Evolutionary conservation across 1,139 yeast genomes (phyloP), one percentile per base, ranked within the genome.

Genomic region (Blastobotrys persicus): DNA sequence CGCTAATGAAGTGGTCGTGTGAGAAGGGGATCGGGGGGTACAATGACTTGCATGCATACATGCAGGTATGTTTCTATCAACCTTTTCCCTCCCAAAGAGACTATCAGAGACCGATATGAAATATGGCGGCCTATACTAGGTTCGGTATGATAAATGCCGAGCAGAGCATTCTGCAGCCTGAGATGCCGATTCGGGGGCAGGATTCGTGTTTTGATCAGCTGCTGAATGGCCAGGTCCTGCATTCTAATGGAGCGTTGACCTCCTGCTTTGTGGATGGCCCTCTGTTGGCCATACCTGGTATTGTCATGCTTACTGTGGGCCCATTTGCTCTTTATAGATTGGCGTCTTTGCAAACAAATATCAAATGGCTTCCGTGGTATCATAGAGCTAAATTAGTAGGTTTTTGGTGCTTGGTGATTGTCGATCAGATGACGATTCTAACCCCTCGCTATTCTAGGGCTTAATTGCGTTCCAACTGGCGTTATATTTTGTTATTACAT

Each of bases 251-350:
- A 23, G 95, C 88, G 59, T 76, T 88, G 50, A 81, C 94, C 1
- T 85, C 88, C 1, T 89, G 96, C 60, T 81, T 88, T 61, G 72
- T 84, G 20, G 88, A 85, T 59, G 95, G 92, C 37, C 70, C 77
- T 0, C 59, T 87, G 4, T 71, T 79, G 52, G 76, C 81, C 20
- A 44, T 72, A 1, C 66, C 81, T 1, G 78, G 85, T 1, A 18
- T 76, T 14, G 67, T 79, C 35, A 73, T 85, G 70, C 60, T 87
- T 2, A 31, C 78, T 0, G 68, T 75, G 43, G 92, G 92, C 0
- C 37, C 65, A 1, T 61, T 66, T 49, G 78, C 77, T 50, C 62
- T 81, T 2, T 51, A 39, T 20, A 39, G 47, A 12, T 56, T 70
- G 47, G 35, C 13, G 14, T 51, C 34, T 46, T 60, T 42, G 50